Base-by-base conservation (phyloP, 495 filamentous ascomycete species). In the Penicillium verhagenii region DNA sequence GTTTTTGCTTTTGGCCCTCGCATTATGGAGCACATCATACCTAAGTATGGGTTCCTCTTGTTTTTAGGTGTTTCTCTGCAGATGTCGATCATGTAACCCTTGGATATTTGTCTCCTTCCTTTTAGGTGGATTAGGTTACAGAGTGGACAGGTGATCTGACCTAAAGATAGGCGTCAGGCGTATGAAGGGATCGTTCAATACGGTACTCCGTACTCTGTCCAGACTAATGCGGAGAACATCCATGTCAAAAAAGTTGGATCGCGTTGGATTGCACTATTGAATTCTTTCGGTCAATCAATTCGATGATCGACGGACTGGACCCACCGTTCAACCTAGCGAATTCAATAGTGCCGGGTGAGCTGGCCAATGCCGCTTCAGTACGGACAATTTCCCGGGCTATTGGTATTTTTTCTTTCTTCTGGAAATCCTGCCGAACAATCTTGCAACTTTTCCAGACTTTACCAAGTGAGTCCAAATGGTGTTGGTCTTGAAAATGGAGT, bases 321-420 rank as follows among this genome's bases (percentile, higher is more conserved):
- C 61, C 61, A 61, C 61, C 47, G 54, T 50, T 58, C 61, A 33
- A 58, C 31, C 37, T 53, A 56, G 45, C 28, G n/a, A 39, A 50
- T 39, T 64, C 61, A 64, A 64, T 64, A 64, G 61, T 46, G 47
- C 24, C 44, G 35, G 19, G 37, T 58, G 50, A 48, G 19, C 39
- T 53, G 48, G 19, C 47, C 53, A 52, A 44, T 24, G 50, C 57
- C 9, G 38, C 33, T 37, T 46, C 52, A 49, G 47, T 14, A 54
- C 42, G 46, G 49, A 20, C 18, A 37, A 46, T 49, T 44, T 28
- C 23, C 4, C n/a, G 14, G 21, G 23, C 42, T 16, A 45, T 26
- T 28, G 23, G n/a, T n/a, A n/a, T n/a, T n/a, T 14, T 3, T 45
- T 45, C 6, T 1, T 28, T 45, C 23, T 45, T 45, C 42, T 45